phyloP scores from a whole-genome alignment of 2,329 filamentous ascomycete species.

The Aspergillus sp. region DNA sequence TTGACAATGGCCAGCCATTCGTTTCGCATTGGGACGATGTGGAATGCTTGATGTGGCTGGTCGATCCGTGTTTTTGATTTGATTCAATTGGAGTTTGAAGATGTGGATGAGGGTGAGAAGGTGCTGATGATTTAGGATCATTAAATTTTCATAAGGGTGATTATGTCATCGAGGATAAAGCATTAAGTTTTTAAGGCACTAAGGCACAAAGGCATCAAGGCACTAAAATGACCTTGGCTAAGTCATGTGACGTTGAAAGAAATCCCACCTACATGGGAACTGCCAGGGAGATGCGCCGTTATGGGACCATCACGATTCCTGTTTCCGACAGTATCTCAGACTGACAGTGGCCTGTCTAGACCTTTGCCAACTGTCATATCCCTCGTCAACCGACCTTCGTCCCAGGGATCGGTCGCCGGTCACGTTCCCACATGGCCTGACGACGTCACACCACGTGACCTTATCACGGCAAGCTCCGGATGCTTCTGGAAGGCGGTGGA shows the following conservation, averaged over 20 bases:
- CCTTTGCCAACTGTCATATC: background rate
- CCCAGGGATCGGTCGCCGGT: background rate
- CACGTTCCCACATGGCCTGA: background rate
- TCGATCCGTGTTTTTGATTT: background rate
- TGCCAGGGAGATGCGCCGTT: no score
- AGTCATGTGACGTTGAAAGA: background rate
- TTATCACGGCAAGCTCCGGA: conserved; percentile 4
- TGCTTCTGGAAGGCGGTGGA: conserved; percentile 40
- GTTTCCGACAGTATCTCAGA: no score
- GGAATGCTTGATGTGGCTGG: background rate
- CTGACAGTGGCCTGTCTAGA: background rate
- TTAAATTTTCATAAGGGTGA: no score
- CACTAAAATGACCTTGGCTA: background rate
- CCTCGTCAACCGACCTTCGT: no score
- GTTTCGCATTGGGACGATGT: background rate
- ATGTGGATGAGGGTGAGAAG: no score
- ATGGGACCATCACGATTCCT: no score
- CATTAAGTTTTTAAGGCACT: background rate
- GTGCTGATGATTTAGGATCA: background rate
- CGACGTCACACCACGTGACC: conserved; percentile 13
- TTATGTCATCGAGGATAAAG: background rate
- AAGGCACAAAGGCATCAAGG: background rate
- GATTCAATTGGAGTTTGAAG: background rate
- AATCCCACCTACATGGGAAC: no score
- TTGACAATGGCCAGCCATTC: background rate